Percentiles rank a stretch among this genome's conserved stretches.
These are phyloP conservation scores for Tolypocladium ophioglossoides DNA, from an alignment of 2,329 filamentous ascomycete genomes.

Conservation along the genomic window DNA sequence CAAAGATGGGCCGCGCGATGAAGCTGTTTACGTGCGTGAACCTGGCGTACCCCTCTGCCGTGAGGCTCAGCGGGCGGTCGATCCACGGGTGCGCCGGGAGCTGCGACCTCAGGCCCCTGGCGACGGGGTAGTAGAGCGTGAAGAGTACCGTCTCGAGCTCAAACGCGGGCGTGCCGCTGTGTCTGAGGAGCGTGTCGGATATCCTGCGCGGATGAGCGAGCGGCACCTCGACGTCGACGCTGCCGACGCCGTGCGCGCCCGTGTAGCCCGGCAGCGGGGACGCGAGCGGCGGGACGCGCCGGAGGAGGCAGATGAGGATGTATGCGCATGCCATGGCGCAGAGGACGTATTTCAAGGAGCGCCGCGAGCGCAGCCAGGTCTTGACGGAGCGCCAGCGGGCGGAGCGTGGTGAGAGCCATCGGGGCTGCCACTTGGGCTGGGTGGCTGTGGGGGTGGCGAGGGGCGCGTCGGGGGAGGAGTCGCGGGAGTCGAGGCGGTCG, in stretches of 20 bases:
- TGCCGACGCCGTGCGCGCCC: constrained; percentile 33
- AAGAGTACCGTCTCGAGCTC: constrained; percentile 36
- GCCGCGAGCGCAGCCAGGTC: not conserved
- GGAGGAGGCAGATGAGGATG: constrained; percentile 27
- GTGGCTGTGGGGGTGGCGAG: constrained; percentile 1
- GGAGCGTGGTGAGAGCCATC: not conserved
- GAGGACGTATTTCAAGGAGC: not conserved
- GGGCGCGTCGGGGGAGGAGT: constrained; percentile 3
- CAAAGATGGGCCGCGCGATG: constrained; percentile 30
- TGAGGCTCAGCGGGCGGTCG: constrained; percentile 30
- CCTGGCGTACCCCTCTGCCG: constrained; percentile 34
- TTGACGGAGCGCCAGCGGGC: too few species aligned
- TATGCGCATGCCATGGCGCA: constrained; percentile 13
- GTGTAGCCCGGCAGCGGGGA: constrained; percentile 32
- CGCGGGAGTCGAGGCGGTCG: constrained; percentile 1
- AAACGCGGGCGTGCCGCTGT: constrained; percentile 28
- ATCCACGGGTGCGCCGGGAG: constrained; percentile 31
- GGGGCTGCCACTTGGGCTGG: not conserved
- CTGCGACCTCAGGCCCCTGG: constrained; percentile 13
- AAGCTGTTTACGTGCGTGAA: constrained; percentile 33
- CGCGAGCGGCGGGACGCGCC: constrained; percentile 30
- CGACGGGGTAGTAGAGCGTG: constrained; percentile 37
- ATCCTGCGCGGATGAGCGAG: constrained; percentile 20
- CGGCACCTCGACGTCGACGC: constrained; percentile 36
- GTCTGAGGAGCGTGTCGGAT: constrained; percentile 22